Evolutionary conservation across 495 filamentous ascomycete species (phyloP), one percentile per base, ranked within the genome.

Genomic region (Penicillium herquei): DNA sequence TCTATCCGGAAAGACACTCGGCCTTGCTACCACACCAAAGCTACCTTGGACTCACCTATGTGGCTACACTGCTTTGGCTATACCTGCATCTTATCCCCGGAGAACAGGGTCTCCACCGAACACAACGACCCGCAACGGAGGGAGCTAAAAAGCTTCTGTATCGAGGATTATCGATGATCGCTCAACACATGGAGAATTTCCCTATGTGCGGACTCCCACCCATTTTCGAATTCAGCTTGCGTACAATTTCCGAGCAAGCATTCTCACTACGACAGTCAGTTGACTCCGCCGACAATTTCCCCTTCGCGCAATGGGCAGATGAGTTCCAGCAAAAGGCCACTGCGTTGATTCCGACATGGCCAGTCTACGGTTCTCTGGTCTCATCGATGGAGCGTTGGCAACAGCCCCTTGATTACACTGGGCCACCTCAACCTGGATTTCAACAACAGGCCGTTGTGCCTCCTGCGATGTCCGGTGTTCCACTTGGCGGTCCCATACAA

Each of bases 1-100:
- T 74, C 31, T 71, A 74, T 51, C 70, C 69, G n/a, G 74, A 78
- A 40, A 68, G 72, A 11, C 67, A 69, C 37, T 72, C 73, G 4
- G 64, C 76, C 14, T 50, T 80, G 44, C 66, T 81, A 39, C 79
- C 77, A 6, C 79, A 81, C 49, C 78, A 81, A 51, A 79, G 63
- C 45, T 78, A 80, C 47, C 57, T 81, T 0, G 72, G 73, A 18
- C 45, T 77, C 35, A 70, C 73, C n/a, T 80, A 80, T 52, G 64
- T 72, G 11, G 71, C 76, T 16, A 78, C 75, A 6, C 60, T 80
- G 3, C 60, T 79, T 9, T 76, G 69, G 65, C 68, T 78, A 3
- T 78, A 81, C 41, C 47, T 78, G 7, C 67, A 64, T 13, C 64
- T 77, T 14, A 64, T 73, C 7, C 64, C 73, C 1, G 65, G 65